These are phyloP conservation scores for Syzygium aqueum DNA, from an alignment of 345 rosid species.

Conservation along the genomic window DNA sequence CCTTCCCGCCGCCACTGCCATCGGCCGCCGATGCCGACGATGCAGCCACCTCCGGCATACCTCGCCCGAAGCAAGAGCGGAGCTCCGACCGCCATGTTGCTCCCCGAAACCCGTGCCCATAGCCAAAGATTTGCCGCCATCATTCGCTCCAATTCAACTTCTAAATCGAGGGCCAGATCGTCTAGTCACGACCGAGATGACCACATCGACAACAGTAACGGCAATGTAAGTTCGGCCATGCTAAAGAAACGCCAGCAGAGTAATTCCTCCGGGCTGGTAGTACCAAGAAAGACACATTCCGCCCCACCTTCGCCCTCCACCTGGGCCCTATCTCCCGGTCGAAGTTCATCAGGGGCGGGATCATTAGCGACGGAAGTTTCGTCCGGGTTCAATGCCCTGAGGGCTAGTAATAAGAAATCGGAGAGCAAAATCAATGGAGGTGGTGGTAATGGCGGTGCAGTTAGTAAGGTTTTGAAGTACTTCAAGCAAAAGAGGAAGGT, in stretches of 20 bases:
- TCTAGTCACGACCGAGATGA: neutral
- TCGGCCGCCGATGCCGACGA: neutral
- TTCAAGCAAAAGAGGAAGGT: conserved; percentile 65
- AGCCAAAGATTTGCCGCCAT: conserved; percentile 5
- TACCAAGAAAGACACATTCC: conserved; percentile 14
- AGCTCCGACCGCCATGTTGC: neutral
- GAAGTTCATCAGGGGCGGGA: conserved; percentile 7
- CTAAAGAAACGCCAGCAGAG: conserved; percentile 23
- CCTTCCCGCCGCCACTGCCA: neutral
- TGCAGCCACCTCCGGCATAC: conserved; percentile 4
- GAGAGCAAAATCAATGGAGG: neutral
- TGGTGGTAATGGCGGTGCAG: conserved; percentile 26
- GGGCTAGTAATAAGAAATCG: neutral
- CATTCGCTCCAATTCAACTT: conserved; percentile 30
- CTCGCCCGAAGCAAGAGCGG: conserved; percentile 41
- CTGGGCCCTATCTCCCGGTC: conserved; percentile 76
- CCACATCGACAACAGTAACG: neutral
- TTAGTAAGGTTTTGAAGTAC: conserved; percentile 55
- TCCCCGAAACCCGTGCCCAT: conserved; percentile 4
- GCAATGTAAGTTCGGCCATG: neutral
- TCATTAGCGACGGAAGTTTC: conserved; percentile 2
- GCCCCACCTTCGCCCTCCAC: conserved; percentile 48
- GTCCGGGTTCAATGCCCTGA: conserved; percentile 8
- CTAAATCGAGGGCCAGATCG: conserved; percentile 13
- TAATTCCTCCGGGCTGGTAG: neutral